Percentiles rank a stretch among this genome's conserved stretches.
phyloP scores from a whole-genome alignment of 2,329 filamentous ascomycete species.

The Didymella sp. region DNA sequence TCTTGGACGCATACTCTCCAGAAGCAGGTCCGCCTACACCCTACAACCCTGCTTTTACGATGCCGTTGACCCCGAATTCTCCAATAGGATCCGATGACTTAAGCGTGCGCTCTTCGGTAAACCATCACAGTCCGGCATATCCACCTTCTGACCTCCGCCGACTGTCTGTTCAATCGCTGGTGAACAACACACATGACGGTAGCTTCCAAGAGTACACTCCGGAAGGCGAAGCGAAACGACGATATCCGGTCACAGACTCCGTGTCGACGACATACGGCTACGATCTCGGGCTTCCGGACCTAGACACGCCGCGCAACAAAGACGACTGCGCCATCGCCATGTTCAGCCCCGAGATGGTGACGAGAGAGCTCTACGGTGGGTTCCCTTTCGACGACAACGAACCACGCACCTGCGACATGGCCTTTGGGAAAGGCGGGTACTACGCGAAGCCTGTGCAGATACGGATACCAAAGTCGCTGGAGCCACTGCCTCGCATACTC shows the following conservation, averaged over 20 bases:
- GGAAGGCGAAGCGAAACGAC: slow-evolving; percentile 54
- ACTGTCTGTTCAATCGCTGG: slow-evolving; percentile 70
- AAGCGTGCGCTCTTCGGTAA: slow-evolving; percentile 26
- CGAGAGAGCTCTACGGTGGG: slow-evolving; percentile 44
- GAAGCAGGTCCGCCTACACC: slow-evolving; percentile 48
- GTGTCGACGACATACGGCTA: slow-evolving; percentile 67
- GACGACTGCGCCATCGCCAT: slow-evolving; percentile 69
- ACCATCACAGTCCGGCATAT: slow-evolving; percentile 34
- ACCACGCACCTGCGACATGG: slow-evolving; percentile 56
- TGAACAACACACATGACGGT: slow-evolving; percentile 47
- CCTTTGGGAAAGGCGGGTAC: slow-evolving; percentile 68
- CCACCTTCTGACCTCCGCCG: slow-evolving; percentile 55
- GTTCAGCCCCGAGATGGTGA: slow-evolving; percentile 44
- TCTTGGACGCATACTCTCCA: slow-evolving; percentile 49
- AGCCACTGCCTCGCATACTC: slow-evolving; percentile 63
- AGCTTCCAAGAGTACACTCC: slow-evolving; percentile 19
- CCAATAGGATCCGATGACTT: slow-evolving; percentile 48
- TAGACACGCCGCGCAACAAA: slow-evolving; percentile 74
- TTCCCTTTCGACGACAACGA: slow-evolving; percentile 45
- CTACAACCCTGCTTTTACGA: slow-evolving; percentile 54
- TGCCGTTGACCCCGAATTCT: slow-evolving; percentile 55
- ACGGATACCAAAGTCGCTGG: slow-evolving; percentile 64
- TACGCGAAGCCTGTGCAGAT: slow-evolving; percentile 74
- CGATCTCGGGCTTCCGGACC: slow-evolving; percentile 72
- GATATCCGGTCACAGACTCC: slow-evolving; percentile 42